Evolutionary conservation across 139 green algal species (phyloP).

Genomic region (Chlorella sp.): DNA sequence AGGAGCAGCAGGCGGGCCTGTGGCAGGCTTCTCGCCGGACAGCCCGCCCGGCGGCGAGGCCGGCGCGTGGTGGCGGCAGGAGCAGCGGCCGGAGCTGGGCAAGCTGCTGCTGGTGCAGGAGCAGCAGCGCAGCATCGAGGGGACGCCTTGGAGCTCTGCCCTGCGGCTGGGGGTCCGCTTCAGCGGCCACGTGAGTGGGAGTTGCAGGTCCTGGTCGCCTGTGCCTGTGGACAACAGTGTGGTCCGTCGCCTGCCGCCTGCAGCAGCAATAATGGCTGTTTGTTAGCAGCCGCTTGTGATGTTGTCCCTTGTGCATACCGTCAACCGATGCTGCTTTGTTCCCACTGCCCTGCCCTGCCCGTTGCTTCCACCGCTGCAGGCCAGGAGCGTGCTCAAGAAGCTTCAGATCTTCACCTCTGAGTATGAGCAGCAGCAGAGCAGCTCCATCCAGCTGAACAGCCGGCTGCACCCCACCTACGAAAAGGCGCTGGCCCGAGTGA

Average conservation of each 20-base stretch:
- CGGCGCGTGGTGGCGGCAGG: background rate
- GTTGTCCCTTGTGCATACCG: too few species aligned
- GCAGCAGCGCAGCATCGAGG: background rate
- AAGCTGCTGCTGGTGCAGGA: background rate
- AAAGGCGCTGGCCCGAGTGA: background rate
- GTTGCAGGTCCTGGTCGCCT: background rate
- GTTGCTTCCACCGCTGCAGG: background rate
- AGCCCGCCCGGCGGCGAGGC: background rate
- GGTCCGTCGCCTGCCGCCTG: too few species aligned
- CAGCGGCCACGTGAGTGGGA: background rate
- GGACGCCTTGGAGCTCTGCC: conserved; percentile 4
- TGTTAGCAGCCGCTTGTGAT: too few species aligned
- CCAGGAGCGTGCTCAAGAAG: background rate
- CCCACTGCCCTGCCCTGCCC: background rate
- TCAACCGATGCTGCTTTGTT: too few species aligned
- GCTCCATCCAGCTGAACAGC: background rate
- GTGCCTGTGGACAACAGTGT: too few species aligned
- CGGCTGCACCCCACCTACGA: background rate
- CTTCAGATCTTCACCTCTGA: background rate
- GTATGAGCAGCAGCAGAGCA: conserved; percentile 9
- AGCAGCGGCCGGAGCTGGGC: too few species aligned
- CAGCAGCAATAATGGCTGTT: too few species aligned
- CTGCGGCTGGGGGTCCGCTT: conserved; percentile 17
- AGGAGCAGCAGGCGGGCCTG: background rate
- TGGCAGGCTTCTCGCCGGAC: background rate